Conservation (phyloP, 2,329 filamentous ascomycete genomes). For the Colletotrichum sp. region DNA sequence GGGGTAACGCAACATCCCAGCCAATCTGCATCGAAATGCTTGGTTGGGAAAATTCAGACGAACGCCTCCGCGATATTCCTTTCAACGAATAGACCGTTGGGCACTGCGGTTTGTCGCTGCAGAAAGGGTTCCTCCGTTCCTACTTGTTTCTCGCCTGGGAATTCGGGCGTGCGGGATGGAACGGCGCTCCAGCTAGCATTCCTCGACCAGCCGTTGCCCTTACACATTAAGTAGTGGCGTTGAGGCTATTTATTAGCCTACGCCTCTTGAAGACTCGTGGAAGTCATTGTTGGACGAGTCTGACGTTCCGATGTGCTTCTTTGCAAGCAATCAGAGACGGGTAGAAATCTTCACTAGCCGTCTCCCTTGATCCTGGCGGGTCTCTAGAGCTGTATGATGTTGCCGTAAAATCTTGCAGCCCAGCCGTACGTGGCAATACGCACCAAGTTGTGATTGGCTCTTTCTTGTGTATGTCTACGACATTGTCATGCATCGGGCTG, state of each 20-base stretch:
- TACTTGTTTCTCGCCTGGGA: background rate
- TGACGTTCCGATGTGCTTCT: background rate
- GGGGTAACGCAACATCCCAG: background rate
- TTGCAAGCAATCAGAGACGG: background rate
- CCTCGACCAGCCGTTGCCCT: slow-evolving; percentile 5
- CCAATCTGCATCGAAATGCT: background rate
- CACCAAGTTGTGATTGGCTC: background rate
- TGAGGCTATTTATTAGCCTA: background rate
- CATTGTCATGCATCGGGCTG: background rate
- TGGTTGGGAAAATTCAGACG: background rate
- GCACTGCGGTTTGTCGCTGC: background rate
- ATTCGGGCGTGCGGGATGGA: background rate
- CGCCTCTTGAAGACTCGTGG: background rate
- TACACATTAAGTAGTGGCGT: background rate
- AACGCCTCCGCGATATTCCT: background rate
- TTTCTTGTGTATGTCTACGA: slow-evolving; percentile 12
- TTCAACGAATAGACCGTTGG: background rate
- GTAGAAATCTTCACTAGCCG: background rate
- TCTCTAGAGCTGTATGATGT: background rate
- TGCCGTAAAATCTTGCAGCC: background rate
- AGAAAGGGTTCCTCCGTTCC: background rate
- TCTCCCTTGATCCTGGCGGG: slow-evolving; percentile 3
- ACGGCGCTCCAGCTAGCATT: background rate
- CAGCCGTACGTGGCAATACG: background rate
- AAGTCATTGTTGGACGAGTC: background rate